Base-by-base conservation (phyloP, 2,329 filamentous ascomycete genomes). In the Elsinoe perseae region DNA sequence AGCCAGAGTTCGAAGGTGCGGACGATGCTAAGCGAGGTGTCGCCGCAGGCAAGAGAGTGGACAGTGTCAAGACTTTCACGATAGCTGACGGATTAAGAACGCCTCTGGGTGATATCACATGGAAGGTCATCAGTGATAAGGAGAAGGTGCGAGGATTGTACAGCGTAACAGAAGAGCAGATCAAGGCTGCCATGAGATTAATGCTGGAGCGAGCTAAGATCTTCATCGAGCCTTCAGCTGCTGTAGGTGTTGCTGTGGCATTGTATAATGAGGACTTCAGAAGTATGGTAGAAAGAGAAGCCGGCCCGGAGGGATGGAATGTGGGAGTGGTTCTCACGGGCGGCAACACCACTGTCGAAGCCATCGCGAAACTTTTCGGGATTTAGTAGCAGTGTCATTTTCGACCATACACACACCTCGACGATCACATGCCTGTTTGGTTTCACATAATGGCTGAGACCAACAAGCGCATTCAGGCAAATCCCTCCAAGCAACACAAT, bases 1-100 rank as follows among this genome's bases (percentile, higher is more conserved):
- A 97, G 73, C 92, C 93, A 0, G 80, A 75, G 20, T 89, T 86
- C 66, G 73, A 95, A 66, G 91, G 89, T 50, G 91, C 84, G 0
- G 90, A 97, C 72, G 92, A 97, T 72, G 86, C 80, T 34, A 79
- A 83, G 59, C 76, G 88, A 1, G 89, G 89, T 0, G 78, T 92
- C 28, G 79, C 79, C 54, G 68, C 77, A 0, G 84, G 86, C 0
- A 62, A 73, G 62, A 78, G 90, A 10, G 78, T 97, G 36, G 75
- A 80, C 61, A 69, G 68, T 0, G 91, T 96, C 18, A 82, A 80
- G 63, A 83, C 85, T 0, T 76, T 92, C 14, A 96, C 92, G 0
- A 84, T 97, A 32, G 92, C 90, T 0, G 92, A 97, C 70, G 92
- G 92, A 0, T 73, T 97, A 67, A 78, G 92, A 23, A 95, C 91